These are phyloP conservation scores for Quercus mongolica DNA, from an alignment of 306 rosid species.

Conservation along the genomic window DNA sequence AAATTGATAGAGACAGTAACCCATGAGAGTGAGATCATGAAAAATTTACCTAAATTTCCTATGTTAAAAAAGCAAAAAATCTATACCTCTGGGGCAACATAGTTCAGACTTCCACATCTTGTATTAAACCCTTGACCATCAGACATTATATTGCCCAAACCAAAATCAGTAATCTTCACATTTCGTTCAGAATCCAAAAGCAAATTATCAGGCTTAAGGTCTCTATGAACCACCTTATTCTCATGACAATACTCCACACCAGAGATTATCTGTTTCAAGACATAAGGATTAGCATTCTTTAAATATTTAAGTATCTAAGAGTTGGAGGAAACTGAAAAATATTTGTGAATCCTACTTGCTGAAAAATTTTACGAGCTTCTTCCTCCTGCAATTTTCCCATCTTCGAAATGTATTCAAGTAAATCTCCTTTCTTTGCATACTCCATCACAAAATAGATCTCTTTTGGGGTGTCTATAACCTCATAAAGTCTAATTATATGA, in stretches of 20 bases:
- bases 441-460: slow-evolving; percentile 86
- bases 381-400: slow-evolving; percentile 89
- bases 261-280: slow-evolving; percentile 66
- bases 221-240: slow-evolving; percentile 92
- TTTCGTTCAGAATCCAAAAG: no score
- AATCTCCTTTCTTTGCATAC: slow-evolving; percentile 84
- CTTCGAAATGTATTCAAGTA: slow-evolving; percentile 75
- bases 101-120: slow-evolving; percentile 91
- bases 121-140: slow-evolving; percentile 95
- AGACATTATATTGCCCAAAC: slow-evolving; percentile 87
- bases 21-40: not conserved
- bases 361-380: slow-evolving; percentile 88
- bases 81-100: slow-evolving; percentile 92
- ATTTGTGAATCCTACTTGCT: slow-evolving; percentile 55
- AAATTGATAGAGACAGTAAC: not conserved
- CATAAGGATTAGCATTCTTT: slow-evolving; percentile 8
- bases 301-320: slow-evolving; percentile 8
- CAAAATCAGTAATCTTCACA: slow-evolving; percentile 72
- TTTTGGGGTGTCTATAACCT: slow-evolving; percentile 78
- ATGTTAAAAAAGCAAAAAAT: not conserved
- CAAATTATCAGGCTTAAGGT: slow-evolving; percentile 70
- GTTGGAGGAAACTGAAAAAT: slow-evolving; percentile 7
- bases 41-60: not conserved
- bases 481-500: slow-evolving; percentile 82
- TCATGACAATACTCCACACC: slow-evolving; percentile 98